Evolutionary conservation across 2,329 filamentous ascomycete species (phyloP), one percentile per base, ranked within the genome.

Genomic region (Orbilia blumenaviensis): DNA sequence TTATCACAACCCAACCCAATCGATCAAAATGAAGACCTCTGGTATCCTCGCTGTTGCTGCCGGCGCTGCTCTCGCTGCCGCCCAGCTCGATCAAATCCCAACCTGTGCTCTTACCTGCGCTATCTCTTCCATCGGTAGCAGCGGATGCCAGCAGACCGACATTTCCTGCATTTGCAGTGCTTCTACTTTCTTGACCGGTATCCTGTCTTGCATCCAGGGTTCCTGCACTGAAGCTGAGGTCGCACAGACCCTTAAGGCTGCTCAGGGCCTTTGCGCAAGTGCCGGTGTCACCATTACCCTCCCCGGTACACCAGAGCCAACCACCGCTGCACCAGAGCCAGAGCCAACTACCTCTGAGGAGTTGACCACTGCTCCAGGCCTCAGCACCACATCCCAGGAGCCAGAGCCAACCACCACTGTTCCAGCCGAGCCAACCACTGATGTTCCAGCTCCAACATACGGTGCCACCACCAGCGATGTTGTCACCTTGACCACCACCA

Each of bases 21-120:
- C 48, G 38, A 61, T 69, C 72, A 76, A 69, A 76, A 76, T 76
- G 72, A 76, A 76, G 72, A 50, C 64, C 72, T 76, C 72, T 61
- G 32, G 46, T 44, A 63, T 76, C 41, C 25, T 76, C 60, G 36
- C 64, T 56, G 64, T 61, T 50, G 72, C 52, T 61, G 58, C 72
- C 42, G 64, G 72, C 58, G 72, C 72, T 38, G 56, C 64, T 60
- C 48, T 76, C 36, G 72, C 72, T 42, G 48, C 64, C 25, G 72
- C 72, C 50, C 72, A 76, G 48, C 58, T 76, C 23, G 72, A 69
- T 27, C 18, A 60, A 32, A 50, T 76, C 50, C 72, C 72, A 60
- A 60, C 41, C 9, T 76, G 72, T 50, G 64, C 72, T 32, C 72
- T 76, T 18, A 52, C 56, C 41, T 76, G 72, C 41, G 72, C 72